Evolutionary conservation across 176 grass and related monocot species (phyloP), one percentile per base, ranked within the genome.

Genomic region (bread wheat (Triticum aestivum)): DNA sequence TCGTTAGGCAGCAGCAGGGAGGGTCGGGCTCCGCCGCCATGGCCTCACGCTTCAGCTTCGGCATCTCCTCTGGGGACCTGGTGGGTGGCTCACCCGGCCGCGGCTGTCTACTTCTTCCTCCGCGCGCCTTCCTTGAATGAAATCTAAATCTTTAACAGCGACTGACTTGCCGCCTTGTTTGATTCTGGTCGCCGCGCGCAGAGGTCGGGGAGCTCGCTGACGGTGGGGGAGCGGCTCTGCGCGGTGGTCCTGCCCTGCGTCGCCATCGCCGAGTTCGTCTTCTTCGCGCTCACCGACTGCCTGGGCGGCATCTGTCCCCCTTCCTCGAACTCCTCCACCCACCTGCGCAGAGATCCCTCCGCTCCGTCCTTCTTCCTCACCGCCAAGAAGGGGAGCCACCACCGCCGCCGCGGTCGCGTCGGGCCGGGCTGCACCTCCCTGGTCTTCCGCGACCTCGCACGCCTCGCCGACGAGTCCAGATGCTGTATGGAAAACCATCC

Each of bases 221-320:
- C 95, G 74, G 62, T 89, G n/a, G 92, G 90, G 69, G 95, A 97
- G 81, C 90, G 49, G 85, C 82, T 97, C 5, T 97, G 92, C 77
- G 52, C 78, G 18, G 84, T 42, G 54, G 75, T 94, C 52, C 71
- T 97, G 17, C 95, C 92, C 18, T 79, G 89, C 29, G 9, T 97
- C 11, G 75, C 83, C 65, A 75, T 94, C 41, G 68, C 80, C 5
- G 95, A 92, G 89, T 85, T 89, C 34, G 34, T 87, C 74, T 73
- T 94, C 86, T 93, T 88, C 87, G 85, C 76, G n/a, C 78, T 90
- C 80, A 56, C 79, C 10, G 89, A 73, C 72, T 97, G 95, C 90
- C 91, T 94, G 86, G 79, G 69, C 58, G 81, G 70, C 79, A 74
- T 83, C 84, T 79, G 80, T 44, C 79, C 73, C 15, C 17, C 66